phyloP scores from a whole-genome alignment of 2,329 filamentous ascomycete genomes.

The Tolypocladium album region DNA sequence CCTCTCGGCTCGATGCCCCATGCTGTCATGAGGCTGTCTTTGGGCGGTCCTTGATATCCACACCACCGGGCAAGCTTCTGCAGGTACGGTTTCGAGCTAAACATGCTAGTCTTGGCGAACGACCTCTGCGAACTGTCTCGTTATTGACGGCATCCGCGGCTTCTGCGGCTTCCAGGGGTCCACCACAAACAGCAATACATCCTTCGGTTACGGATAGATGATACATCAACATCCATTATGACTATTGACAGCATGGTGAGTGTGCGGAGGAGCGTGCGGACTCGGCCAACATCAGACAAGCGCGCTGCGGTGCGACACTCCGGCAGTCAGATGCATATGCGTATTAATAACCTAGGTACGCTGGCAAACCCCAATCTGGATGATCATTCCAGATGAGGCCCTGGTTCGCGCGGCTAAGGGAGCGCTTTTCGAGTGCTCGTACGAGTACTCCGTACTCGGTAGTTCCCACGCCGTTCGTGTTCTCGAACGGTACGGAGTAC shows the following conservation, averaged over 20 bases:
- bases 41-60: background rate
- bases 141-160: background rate
- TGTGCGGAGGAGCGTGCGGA: background rate
- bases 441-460: no score
- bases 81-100: background rate
- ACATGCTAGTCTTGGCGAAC: background rate
- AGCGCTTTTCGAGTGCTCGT: background rate
- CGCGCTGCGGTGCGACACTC: background rate
- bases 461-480: background rate
- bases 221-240: background rate
- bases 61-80: background rate
- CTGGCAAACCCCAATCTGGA: background rate
- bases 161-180: background rate
- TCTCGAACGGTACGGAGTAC: background rate
- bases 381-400: background rate
- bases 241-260: background rate
- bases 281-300: background rate
- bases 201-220: background rate
- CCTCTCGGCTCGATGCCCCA: background rate
- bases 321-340: background rate
- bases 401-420: background rate
- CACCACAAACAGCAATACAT: background rate
- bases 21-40: background rate
- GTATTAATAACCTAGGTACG: background rate
- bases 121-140: background rate